Base-by-base conservation (phyloP, 2,329 filamentous ascomycete genomes). In the Lachnellula occidentalis region DNA sequence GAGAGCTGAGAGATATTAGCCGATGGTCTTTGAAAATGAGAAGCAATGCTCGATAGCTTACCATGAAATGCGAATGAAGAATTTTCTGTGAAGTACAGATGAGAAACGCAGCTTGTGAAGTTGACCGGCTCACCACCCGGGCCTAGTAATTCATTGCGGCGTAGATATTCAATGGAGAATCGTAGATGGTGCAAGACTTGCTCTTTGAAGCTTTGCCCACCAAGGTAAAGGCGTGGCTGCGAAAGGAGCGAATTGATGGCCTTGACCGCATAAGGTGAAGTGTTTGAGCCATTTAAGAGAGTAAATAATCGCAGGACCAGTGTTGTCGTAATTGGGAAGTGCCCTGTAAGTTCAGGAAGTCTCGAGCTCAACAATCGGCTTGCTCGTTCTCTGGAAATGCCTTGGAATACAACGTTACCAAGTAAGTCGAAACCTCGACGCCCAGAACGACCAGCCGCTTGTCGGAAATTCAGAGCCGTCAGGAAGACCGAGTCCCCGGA, bases 111-210 rank as follows among this genome's bases (percentile, higher is more conserved):
- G 0, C 83, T 82, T 0, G 88, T 81, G 65, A 92, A 90, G 66
- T 92, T 88, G 12, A 91, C 71, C 0, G 88, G 87, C 1, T 69
- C 73, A 45, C 88, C 88, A 1, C 71, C 67, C 0, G 73, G 68
- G 3, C 80, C 82, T 8, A 92, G 73, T 0, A 92, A 78, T 43
- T 80, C 74, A 61, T 90, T 85, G 36, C 85, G 76, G 19, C 87
- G 79, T 1, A 92, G 76, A 62, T 90, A 92, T 60, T 92, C 88
- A 45, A 92, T 87, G 0, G 87, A 91, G 68, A 92, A 92, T 3
- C 88, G 80, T 6, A 92, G 70, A 64, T 92, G 87, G 66, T 92
- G 88, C 50, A 87, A 77, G 1, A 90, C 82, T 1, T 87, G 81
- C 67, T 85, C 80, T 63, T 83, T 84, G 49, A 83, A 82, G 42